phyloP scores from a whole-genome alignment of 768 basidiomycete species.

The Scleroderma bovista region DNA sequence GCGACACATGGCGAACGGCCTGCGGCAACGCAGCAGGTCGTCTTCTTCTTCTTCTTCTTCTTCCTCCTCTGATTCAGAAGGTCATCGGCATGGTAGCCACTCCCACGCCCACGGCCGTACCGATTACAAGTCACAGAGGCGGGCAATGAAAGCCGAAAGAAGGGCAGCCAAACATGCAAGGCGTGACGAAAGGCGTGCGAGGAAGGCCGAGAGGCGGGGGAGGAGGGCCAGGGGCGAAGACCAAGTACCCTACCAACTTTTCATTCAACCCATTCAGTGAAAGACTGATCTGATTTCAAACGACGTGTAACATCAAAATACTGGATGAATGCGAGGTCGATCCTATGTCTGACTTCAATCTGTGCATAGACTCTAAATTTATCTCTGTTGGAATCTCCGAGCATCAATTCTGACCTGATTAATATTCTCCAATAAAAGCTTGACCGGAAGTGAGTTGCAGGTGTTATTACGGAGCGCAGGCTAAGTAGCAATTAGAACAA shows the following conservation, averaged over 20 bases:
- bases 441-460: too few relatives aligned
- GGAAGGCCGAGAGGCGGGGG: constrained; percentile 8
- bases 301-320: too few relatives aligned
- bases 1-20: constrained; percentile 9
- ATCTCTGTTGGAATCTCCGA: too few relatives aligned
- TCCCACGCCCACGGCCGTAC: not conserved
- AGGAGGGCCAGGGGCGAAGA: constrained; percentile 14
- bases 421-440: too few relatives aligned
- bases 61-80: constrained; percentile 9
- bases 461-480: too few relatives aligned
- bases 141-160: constrained; percentile 3
- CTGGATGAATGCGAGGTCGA: too few relatives aligned
- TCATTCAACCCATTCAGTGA: constrained; percentile 6
- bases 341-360: too few relatives aligned
- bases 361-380: too few relatives aligned
- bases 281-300: too few relatives aligned
- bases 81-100: not conserved
- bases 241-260: constrained; percentile 17
- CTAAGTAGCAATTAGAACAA: too few relatives aligned
- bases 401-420: too few relatives aligned
- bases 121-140: constrained; percentile 3
- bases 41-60: constrained; percentile 1
- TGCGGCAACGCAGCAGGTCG: constrained; percentile 10
- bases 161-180: constrained; percentile 8
- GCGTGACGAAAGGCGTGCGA: constrained; percentile 11